A percentile compares a stretch with the other conserved stretches of the same genome.
Conservation (phyloP, 768 basidiomycete species). For the Mycena kentingensis region DNA sequence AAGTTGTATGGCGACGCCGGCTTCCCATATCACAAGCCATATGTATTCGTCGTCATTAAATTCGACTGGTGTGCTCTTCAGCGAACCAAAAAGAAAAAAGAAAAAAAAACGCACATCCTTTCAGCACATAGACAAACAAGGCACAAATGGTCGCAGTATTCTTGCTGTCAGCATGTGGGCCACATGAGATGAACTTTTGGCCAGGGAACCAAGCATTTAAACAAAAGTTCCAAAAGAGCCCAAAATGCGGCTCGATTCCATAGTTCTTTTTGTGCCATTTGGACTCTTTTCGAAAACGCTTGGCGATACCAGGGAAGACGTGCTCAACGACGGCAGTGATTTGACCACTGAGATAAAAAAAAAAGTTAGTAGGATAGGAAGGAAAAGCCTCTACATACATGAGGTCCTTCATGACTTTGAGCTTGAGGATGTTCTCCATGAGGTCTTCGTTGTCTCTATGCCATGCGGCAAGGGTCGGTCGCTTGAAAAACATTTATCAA, state of each 20-base stretch:
- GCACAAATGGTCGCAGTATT: constrained; percentile 35
- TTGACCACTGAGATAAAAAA: background rate
- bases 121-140: constrained; percentile 27
- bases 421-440: background rate
- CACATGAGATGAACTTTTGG: constrained; percentile 21
- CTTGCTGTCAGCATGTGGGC: constrained; percentile 32
- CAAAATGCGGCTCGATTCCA: constrained; percentile 25
- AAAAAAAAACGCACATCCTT: constrained; percentile 8
- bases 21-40: constrained; percentile 41
- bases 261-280: constrained; percentile 17
- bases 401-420: background rate
- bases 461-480: background rate
- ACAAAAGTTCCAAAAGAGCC: constrained; percentile 32
- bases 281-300: constrained; percentile 13
- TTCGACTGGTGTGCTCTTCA: background rate
- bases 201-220: constrained; percentile 25
- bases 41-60: constrained; percentile 26
- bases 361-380: background rate
- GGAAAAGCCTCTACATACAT: background rate
- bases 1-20: constrained; percentile 33
- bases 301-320: constrained; percentile 26
- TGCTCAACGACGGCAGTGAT: constrained; percentile 3
- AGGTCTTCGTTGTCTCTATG: background rate
- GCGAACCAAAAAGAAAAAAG: background rate
- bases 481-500: background rate